Base-by-base conservation (phyloP, 2,329 filamentous ascomycete species). In the Exophiala sp. region DNA sequence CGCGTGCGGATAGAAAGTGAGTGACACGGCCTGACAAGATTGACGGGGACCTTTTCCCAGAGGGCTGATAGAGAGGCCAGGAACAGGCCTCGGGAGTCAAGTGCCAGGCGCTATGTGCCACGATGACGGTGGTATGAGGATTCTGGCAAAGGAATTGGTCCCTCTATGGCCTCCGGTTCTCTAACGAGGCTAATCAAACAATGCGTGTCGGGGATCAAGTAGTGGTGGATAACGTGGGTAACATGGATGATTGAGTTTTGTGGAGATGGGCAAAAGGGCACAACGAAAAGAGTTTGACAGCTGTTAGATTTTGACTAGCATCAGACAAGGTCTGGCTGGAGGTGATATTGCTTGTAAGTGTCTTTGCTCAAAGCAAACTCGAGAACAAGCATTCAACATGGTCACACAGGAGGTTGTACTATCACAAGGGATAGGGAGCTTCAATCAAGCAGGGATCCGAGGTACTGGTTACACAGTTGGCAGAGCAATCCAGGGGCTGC, bases 151-250 rank as follows among this genome's bases (percentile, higher is more conserved):
- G 20, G 9, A 20, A n/a, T 43, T 24, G 41, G 24, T 11, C 10
- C 10, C 7, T 29, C 24, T 2, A 29, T 5, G 24, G 24, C 5
- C 24, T 29, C 24, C 24, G 24, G 24, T 21, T 34, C 18, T 6
- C 45, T 20, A 29, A 39, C 48, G 29, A 54, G 52, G 55, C 51
- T 57, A 57, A 57, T 57, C 55, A 57, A 54, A 57, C 55, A 51
- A 38, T 40, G 47, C 47, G 55, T 57, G 55, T 57, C 51, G 47
- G 43, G 53, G 53, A 34, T 35, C 1, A 36, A 32, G 20, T 9
- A 12, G 20, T 5, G 12, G 35, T n/a, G 35, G 35, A 38, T 38
- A 34, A 34, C 29, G 39, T 50, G 47, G 39, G 16, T 50, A 33
- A 34, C 21, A 14, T 12, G 21, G 39, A 35, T 14, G 47, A 40